phyloP scores from a whole-genome alignment of 495 filamentous ascomycete genomes.

The Choiromyces venosus region DNA sequence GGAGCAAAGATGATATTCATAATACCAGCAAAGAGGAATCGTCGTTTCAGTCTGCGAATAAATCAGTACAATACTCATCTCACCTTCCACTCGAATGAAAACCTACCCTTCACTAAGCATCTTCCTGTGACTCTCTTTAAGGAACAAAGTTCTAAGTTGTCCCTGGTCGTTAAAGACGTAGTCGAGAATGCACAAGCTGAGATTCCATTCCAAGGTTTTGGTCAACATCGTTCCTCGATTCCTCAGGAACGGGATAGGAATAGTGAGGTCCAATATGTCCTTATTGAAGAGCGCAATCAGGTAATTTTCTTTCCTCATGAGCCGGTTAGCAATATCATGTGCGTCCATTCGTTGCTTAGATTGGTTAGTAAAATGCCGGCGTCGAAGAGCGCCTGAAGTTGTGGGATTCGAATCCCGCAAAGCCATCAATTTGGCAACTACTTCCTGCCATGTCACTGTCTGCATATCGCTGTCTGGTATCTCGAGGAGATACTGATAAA shows the following conservation, averaged over 20 bases:
- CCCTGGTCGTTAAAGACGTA: constrained; percentile 86
- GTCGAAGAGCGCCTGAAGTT: constrained; percentile 63
- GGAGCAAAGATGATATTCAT: constrained; percentile 84
- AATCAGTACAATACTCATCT: constrained; percentile 12
- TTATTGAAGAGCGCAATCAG: constrained; percentile 96
- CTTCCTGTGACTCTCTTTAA: constrained; percentile 73
- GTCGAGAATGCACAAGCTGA: constrained; percentile 82
- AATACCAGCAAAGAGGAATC: constrained; percentile 73
- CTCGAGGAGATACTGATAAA: constrained; percentile 77
- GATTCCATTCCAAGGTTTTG: constrained; percentile 76
- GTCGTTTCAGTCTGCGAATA: constrained; percentile 53
- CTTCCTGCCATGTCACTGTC: constrained; percentile 91
- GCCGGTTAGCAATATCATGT: constrained; percentile 89
- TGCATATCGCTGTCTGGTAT: constrained; percentile 91
- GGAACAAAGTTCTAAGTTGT: constrained; percentile 73
- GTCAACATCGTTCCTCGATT: constrained; percentile 50
- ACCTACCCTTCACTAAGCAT: constrained; percentile 61
- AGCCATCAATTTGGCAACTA: constrained; percentile 82
- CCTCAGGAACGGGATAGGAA: constrained; percentile 76
- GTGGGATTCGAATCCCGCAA: constrained; percentile 79
- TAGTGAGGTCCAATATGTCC: constrained; percentile 78
- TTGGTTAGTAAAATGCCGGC: constrained; percentile 54
- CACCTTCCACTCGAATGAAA: not conserved
- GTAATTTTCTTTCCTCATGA: constrained; percentile 97
- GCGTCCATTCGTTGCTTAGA: constrained; percentile 95